Percentiles rank a stretch among this genome's conserved stretches.
Evolutionary conservation across 2,329 filamentous ascomycete genomes (phyloP).

Genomic region (Daldinia sp.): DNA sequence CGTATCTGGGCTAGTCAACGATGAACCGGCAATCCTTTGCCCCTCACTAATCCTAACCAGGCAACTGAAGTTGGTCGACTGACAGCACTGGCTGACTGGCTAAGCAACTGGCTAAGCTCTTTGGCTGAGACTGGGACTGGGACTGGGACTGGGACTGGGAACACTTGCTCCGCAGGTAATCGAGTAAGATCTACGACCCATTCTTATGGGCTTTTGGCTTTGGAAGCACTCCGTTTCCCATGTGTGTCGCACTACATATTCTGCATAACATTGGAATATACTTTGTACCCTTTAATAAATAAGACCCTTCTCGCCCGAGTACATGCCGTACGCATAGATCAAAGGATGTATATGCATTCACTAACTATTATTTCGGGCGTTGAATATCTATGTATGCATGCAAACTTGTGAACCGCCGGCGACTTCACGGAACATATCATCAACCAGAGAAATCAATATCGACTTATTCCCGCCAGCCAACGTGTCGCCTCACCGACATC

Average conservation of each 20-base stretch:
- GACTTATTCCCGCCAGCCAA: neutral
- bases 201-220: constrained; percentile 10
- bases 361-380: constrained; percentile 25
- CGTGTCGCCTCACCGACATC: constrained; percentile 9
- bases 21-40: constrained; percentile 28
- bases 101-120: no score
- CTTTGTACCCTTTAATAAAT: constrained; percentile 14
- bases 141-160: neutral
- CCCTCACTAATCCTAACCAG: constrained; percentile 38
- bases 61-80: neutral
- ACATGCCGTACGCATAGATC: constrained; percentile 27
- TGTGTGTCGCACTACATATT: constrained; percentile 35
- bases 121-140: neutral
- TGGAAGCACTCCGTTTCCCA: neutral
- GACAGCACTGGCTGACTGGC: neutral
- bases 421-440: constrained; percentile 18
- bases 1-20: constrained; percentile 31
- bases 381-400: constrained; percentile 1
- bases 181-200: constrained; percentile 7
- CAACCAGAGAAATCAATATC: constrained; percentile 18
- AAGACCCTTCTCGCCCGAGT: constrained; percentile 37
- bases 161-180: constrained; percentile 10
- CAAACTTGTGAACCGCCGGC: constrained; percentile 19
- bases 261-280: constrained; percentile 29
- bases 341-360: constrained; percentile 16